phyloP scores from a whole-genome alignment of 2,329 filamentous ascomycete species.

The Talaromyces sp. region DNA sequence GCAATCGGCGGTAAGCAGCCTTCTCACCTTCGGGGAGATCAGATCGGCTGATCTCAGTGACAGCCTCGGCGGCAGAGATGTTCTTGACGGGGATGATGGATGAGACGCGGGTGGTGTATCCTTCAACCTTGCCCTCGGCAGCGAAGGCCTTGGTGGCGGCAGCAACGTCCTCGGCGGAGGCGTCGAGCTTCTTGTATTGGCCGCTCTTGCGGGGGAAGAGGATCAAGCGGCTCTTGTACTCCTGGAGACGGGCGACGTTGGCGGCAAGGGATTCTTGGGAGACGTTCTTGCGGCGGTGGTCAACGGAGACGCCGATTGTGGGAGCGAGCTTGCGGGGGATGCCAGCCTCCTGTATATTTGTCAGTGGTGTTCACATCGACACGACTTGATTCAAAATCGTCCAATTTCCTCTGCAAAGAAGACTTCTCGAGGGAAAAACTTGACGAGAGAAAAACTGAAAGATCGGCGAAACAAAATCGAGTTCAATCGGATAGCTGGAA shows the following conservation, averaged over 20 bases:
- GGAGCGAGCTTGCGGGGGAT: slow-evolving; percentile 90
- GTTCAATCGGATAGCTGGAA: no score
- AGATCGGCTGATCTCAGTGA: slow-evolving; percentile 75
- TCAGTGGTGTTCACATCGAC: background rate
- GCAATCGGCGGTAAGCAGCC: slow-evolving; percentile 81
- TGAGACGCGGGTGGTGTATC: slow-evolving; percentile 50
- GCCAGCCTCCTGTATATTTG: slow-evolving; percentile 69
- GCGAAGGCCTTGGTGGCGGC: slow-evolving; percentile 55
- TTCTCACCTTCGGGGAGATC: slow-evolving; percentile 74
- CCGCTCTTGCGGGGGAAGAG: slow-evolving; percentile 95
- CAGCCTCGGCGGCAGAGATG: slow-evolving; percentile 50
- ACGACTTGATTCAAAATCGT: background rate
- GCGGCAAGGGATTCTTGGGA: slow-evolving; percentile 88
- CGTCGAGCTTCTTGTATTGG: slow-evolving; percentile 89
- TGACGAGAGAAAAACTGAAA: slow-evolving; percentile 18
- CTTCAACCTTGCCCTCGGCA: slow-evolving; percentile 48
- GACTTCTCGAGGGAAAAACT: background rate
- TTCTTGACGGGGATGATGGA: slow-evolving; percentile 68
- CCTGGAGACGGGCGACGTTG: slow-evolving; percentile 97
- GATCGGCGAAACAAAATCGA: no score
- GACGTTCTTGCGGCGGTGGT: slow-evolving; percentile 94
- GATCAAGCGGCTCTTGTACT: slow-evolving; percentile 93
- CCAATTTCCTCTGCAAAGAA: background rate
- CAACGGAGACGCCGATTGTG: slow-evolving; percentile 96
- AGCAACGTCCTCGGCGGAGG: slow-evolving; percentile 75